A percentile compares a stretch with the other conserved stretches of the same genome.
Conservation (phyloP, 2,329 filamentous ascomycete genomes). For the Xylaria digitata region DNA sequence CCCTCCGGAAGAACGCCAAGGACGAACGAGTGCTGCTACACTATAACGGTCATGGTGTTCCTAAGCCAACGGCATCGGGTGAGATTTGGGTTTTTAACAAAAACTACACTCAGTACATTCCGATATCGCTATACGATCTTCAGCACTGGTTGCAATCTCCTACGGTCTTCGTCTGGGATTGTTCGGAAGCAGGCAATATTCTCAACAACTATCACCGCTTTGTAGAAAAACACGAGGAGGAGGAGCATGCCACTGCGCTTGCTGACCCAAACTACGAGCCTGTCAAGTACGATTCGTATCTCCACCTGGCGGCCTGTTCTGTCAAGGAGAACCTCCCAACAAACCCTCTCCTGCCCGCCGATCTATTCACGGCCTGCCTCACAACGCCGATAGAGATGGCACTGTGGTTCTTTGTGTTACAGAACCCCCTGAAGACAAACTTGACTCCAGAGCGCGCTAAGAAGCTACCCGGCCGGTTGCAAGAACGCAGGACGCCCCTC, state of each 20-base stretch:
- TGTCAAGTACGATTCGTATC: conserved; percentile 75
- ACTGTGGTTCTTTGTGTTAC: conserved; percentile 92
- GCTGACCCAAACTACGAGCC: conserved; percentile 87
- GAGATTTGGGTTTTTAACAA: conserved; percentile 99
- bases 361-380: conserved; percentile 94
- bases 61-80: conserved; percentile 92
- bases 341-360: conserved; percentile 90
- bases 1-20: conserved; percentile 89
- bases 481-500: conserved; percentile 91
- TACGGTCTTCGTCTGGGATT: conserved; percentile 97
- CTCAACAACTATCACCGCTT: conserved; percentile 94
- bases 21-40: conserved; percentile 97
- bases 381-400: conserved; percentile 99
- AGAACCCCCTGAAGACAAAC: conserved; percentile 79
- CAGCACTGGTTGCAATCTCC: conserved; percentile 96
- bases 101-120: conserved; percentile 98
- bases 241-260: conserved; percentile 80
- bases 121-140: conserved; percentile 92
- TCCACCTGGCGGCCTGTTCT: conserved; percentile 91
- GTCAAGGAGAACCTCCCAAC: conserved; percentile 94
- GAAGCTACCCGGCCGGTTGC: conserved; percentile 88
- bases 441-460: conserved; percentile 85
- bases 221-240: conserved; percentile 92
- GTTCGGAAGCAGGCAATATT: conserved; percentile 95
- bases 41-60: conserved; percentile 98